These are phyloP conservation scores for Leishmania turanica DNA, from an alignment of 208 protist genomes.

Conservation along the genomic window DNA sequence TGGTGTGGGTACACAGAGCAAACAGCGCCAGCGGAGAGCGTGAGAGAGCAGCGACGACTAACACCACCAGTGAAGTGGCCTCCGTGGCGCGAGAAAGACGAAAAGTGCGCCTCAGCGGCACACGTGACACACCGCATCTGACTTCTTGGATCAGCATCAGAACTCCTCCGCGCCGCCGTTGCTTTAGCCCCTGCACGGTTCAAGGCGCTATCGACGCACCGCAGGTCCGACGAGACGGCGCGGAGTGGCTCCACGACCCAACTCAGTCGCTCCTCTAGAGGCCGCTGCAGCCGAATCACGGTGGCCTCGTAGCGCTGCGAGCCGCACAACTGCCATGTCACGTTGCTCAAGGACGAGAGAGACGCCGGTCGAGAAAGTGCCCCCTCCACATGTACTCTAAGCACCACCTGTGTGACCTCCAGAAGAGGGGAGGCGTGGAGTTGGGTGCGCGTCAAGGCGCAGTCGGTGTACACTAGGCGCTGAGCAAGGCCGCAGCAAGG, in stretches of 20 bases:
- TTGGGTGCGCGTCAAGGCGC: conserved; percentile 18
- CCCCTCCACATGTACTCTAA: conserved; percentile 26
- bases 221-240: neutral
- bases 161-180: neutral
- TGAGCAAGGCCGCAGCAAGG: conserved; percentile 40
- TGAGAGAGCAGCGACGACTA: neutral
- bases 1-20: neutral
- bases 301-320: conserved; percentile 21
- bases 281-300: neutral
- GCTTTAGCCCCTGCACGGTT: neutral
- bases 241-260: conserved; percentile 25
- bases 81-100: neutral
- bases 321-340: conserved; percentile 22
- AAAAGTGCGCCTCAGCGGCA: neutral
- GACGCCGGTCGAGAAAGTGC: neutral
- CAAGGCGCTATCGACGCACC: neutral
- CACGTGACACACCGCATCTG: neutral
- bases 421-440: conserved; percentile 11
- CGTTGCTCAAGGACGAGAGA: neutral
- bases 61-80: neutral
- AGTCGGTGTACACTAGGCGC: conserved; percentile 38
- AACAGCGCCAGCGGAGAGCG: neutral
- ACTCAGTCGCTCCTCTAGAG: neutral
- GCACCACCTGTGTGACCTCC: conserved; percentile 11
- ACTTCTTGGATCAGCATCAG: neutral